A percentile compares a stretch with the other conserved stretches of the same genome.
phyloP scores from a whole-genome alignment of 306 rosid genomes.

The Herpetospermum pedunculosum region DNA sequence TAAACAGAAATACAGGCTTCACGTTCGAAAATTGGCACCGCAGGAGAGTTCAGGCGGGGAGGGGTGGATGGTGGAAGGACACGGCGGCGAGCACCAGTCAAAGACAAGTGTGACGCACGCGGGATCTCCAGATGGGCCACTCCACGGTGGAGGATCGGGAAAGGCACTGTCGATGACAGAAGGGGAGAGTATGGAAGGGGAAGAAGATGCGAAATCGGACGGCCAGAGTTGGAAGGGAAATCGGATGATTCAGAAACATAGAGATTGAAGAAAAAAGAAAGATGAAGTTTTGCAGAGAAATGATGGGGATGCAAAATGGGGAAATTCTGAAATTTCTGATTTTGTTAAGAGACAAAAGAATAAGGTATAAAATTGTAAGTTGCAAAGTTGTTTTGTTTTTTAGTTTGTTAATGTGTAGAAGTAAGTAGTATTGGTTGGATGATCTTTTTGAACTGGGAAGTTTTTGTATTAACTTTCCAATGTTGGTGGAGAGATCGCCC shows the following conservation, averaged over 20 bases:
- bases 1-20: constrained; percentile 81
- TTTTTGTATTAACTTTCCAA: background rate
- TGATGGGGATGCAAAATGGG: constrained; percentile 9
- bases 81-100: constrained; percentile 30
- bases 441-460: background rate
- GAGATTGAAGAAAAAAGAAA: background rate
- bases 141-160: constrained; percentile 29
- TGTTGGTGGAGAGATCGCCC: background rate
- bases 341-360: constrained; percentile 3
- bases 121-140: constrained; percentile 71
- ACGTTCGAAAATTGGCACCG: constrained; percentile 42
- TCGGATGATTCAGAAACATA: constrained; percentile 23
- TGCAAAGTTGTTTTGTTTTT: background rate
- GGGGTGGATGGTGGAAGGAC: constrained; percentile 30
- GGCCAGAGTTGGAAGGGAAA: constrained; percentile 56
- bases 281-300: constrained; percentile 5
- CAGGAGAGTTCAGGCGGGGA: constrained; percentile 14
- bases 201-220: constrained; percentile 70
- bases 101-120: constrained; percentile 34
- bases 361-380: constrained; percentile 8
- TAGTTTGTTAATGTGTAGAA: background rate
- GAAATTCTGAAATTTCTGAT: constrained; percentile 5
- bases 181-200: constrained; percentile 43
- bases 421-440: background rate
- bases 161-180: constrained; percentile 47